phyloP scores from a whole-genome alignment of 2,329 filamentous ascomycete genomes.

The Colletotrichum siamense region DNA sequence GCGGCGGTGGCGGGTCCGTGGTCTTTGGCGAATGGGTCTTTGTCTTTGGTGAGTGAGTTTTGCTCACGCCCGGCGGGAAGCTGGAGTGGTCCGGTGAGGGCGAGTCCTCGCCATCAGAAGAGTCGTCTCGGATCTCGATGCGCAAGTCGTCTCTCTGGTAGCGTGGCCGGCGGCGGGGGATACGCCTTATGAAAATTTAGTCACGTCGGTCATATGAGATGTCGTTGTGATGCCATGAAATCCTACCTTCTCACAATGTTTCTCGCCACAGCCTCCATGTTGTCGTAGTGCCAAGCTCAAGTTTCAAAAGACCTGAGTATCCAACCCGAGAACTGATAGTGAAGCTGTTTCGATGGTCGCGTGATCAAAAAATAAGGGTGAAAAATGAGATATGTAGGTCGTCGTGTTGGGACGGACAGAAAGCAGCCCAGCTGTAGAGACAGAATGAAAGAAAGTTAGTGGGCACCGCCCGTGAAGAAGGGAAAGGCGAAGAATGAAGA shows the following conservation, averaged over 20 bases:
- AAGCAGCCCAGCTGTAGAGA: conserved; percentile 14
- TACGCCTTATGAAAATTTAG: neutral
- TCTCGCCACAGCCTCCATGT: neutral
- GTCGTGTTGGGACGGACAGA: neutral
- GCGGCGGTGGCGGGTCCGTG: neutral
- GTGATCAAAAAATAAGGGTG: neutral
- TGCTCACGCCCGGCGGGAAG: neutral
- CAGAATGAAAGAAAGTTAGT: neutral
- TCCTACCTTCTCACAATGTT: conserved; percentile 11
- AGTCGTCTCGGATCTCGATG: conserved; percentile 9
- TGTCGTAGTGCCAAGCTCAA: neutral
- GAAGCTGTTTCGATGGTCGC: neutral
- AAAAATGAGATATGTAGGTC: neutral
- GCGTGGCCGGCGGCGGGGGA: neutral
- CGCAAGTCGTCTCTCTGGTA: neutral
- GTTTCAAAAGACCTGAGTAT: neutral
- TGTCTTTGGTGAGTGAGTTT: neutral
- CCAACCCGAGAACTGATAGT: neutral
- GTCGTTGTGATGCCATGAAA: neutral
- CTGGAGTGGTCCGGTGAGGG: neutral
- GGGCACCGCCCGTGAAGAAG: conserved; percentile 16
- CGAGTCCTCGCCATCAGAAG: conserved; percentile 13
- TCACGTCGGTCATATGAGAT: neutral
- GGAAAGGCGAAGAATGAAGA: neutral
- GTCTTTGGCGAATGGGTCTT: neutral